Base-by-base conservation (phyloP, 192 early-diverging fungal species). In the Coemansia furcata region DNA sequence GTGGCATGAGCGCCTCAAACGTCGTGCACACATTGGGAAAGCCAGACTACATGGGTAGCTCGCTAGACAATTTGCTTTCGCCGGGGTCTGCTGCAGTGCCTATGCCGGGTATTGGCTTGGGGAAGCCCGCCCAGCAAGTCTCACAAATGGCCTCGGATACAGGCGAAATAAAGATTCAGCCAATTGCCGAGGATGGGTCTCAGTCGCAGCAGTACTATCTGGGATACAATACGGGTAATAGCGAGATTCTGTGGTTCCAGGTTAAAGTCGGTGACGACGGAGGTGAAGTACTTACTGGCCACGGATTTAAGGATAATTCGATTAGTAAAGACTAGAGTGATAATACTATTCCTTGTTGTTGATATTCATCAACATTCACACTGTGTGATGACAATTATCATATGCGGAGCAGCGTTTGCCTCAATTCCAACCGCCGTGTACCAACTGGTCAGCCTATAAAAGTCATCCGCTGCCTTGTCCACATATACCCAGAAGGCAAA, bases 241-340 rank as follows among this genome's bases (percentile, higher is more conserved):
- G 65, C 32, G 68, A 65, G 62, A 58, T 66, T 3, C 49, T 80
- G 61, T 80, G 77, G 77, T 72, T 80, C 72, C 60, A 80, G 12
- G 65, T 80, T 17, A 29, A 74, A 47, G 63, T 73, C 8, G 60
- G 33, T 17, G 8, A 47, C 1, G 35, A 71, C 4, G 69, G 66
- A 42, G 50, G 72, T n/a, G 77, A 80, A 37, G 35, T 68, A 32
- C 15, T 80, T 30, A 32, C 37, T 0, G 44, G 50, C 2, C 64
- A 55, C 35, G 68, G 72, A 62, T 62, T 68, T 60, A 58, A 60
- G 36, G 17, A 60, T 8, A 60, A 30, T n/a, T 57, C 2, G 15
- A 15, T 17, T 3, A 32, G 14, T 4, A 35, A 33, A 12, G 29
- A 17, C 54, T 30, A 33, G 6, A 33, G 30, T n/a, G 32, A 14